Evolutionary conservation across 768 basidiomycete genomes (phyloP).

Genomic region (Hypholoma sublateritium): DNA sequence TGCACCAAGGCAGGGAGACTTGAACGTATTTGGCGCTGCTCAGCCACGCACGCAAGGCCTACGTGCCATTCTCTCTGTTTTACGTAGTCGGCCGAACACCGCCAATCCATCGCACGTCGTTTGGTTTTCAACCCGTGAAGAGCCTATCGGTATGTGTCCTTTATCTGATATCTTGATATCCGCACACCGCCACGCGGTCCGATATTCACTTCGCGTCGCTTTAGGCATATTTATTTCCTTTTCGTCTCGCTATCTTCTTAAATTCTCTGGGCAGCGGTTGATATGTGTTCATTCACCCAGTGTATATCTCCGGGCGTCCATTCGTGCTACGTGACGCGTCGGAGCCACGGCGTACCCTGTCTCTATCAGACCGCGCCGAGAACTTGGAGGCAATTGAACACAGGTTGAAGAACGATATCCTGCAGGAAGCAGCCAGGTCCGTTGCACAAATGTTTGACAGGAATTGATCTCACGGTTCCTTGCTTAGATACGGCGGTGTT

Average conservation of each 20-base stretch:
- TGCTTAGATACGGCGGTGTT: conserved; percentile 77
- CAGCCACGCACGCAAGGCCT: conserved; percentile 94
- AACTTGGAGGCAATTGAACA: conserved; percentile 92
- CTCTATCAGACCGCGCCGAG: conserved; percentile 89
- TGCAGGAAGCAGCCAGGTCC: conserved; percentile 78
- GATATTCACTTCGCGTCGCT: neutral
- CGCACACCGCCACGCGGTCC: neutral
- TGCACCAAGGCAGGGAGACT: conserved; percentile 69
- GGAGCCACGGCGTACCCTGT: conserved; percentile 75
- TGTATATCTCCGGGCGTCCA: conserved; percentile 88
- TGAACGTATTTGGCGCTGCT: conserved; percentile 94
- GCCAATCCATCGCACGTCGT: conserved; percentile 72
- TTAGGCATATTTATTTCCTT: neutral
- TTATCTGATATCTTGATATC: neutral
- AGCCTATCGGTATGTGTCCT: conserved; percentile 74
- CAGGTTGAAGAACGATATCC: conserved; percentile 87
- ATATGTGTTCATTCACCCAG: conserved; percentile 31
- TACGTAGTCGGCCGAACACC: conserved; percentile 70
- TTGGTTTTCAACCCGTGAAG: conserved; percentile 97
- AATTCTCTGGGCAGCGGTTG: neutral
- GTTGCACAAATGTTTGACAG: neutral
- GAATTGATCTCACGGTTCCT: neutral
- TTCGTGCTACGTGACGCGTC: conserved; percentile 90
- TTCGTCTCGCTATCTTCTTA: neutral
- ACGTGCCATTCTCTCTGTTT: conserved; percentile 82